These are phyloP conservation scores for Aulographum hederae DNA, from an alignment of 2,329 filamentous ascomycete species.

Conservation along the genomic window DNA sequence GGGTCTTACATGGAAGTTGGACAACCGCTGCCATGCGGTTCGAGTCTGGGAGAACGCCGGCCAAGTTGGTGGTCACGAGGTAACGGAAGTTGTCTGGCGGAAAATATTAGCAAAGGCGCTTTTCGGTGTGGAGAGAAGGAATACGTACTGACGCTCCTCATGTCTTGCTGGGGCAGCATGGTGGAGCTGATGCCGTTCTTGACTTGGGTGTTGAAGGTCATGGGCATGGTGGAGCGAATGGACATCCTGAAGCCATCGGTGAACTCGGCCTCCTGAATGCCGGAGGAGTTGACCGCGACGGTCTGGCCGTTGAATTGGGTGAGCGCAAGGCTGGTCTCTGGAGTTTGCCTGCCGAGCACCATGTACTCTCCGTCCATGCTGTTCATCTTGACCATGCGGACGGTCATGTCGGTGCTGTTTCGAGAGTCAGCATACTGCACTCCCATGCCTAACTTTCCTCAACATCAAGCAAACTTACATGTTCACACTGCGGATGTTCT, in stretches of 20 bases:
- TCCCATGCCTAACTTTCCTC: too few relatives aligned
- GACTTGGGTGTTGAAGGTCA: constrained; percentile 17
- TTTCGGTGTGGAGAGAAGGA: not conserved
- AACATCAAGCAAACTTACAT: too few relatives aligned
- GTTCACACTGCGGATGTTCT: constrained; percentile 17
- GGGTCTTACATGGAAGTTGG: constrained; percentile 15
- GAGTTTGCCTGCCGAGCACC: constrained; percentile 18
- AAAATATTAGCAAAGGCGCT: not conserved
- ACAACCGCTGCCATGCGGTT: constrained; percentile 18
- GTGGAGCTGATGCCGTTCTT: constrained; percentile 15
- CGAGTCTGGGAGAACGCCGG: constrained; percentile 14
- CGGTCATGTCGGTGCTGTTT: constrained; percentile 15
- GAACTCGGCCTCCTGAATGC: constrained; percentile 20
- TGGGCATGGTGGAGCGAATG: constrained; percentile 15
- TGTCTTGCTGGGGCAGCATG: constrained; percentile 15
- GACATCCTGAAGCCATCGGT: constrained; percentile 19
- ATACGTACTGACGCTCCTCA: constrained; percentile 13
- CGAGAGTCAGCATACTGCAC: constrained; percentile 4
- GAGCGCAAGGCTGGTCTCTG: constrained; percentile 15
- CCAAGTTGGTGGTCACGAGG: constrained; percentile 15
- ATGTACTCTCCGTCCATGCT: constrained; percentile 19
- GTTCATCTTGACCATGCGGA: constrained; percentile 16
- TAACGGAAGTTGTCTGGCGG: constrained; percentile 17
- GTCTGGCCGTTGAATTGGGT: constrained; percentile 13
- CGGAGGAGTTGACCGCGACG: constrained; percentile 15